A percentile compares a stretch with the other conserved stretches of the same genome.
Conservation (phyloP, 108 stramenopile genomes). For the Cyclostephanos tholiformis region DNA sequence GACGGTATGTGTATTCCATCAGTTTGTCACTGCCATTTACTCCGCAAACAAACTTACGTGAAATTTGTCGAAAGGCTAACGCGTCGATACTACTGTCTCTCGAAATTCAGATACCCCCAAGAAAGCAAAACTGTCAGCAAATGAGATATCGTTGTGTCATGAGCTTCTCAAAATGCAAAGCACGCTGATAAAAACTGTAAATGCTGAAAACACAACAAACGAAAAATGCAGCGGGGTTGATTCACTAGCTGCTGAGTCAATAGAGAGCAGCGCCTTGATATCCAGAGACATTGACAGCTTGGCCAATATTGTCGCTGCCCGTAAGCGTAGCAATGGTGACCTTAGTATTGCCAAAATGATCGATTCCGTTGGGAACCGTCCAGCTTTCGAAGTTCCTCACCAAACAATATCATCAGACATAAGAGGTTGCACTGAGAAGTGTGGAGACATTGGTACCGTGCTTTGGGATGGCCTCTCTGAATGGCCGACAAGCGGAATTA, state of each 20-base stretch:
- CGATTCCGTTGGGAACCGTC: not conserved
- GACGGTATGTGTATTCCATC: not conserved
- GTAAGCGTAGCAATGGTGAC: too few relatives aligned
- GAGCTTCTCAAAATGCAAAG: slow-evolving; percentile 1
- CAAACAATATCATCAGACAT: not conserved
- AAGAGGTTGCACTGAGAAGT: not conserved
- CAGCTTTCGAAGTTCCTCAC: not conserved
- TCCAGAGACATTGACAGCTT: not conserved
- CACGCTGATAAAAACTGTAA: not conserved
- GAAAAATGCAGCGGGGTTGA: too few relatives aligned
- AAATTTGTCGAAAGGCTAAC: not conserved
- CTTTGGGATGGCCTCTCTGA: not conserved
- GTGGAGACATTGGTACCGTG: not conserved
- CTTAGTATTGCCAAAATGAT: too few relatives aligned
- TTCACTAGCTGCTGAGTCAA: not conserved
- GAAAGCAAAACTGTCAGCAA: not conserved
- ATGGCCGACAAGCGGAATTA: slow-evolving; percentile 11
- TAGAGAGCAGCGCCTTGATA: not conserved
- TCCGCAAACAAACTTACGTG: not conserved
- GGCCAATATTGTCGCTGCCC: too few relatives aligned
- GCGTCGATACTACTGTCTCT: not conserved
- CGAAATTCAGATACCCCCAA: not conserved
- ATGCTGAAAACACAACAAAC: too few relatives aligned
- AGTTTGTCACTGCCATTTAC: not conserved
- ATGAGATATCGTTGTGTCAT: slow-evolving; percentile 4